Percentiles rank a stretch among this genome's conserved stretches.
Conservation (phyloP, 148 eudicot genomes). For the Bassia scoparia region DNA sequence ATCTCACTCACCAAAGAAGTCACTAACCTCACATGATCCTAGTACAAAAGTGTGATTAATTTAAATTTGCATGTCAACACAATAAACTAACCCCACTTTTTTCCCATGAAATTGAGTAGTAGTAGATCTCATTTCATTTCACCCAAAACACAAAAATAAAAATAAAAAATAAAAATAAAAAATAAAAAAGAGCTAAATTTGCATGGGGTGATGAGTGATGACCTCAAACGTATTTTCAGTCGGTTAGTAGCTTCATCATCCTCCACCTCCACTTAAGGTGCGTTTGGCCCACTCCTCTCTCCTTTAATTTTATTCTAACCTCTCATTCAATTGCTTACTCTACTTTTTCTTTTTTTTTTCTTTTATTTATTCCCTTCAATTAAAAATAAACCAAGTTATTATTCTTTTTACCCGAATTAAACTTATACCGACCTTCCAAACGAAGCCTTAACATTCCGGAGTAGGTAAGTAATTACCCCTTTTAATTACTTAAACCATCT, state of each 20-base stretch:
- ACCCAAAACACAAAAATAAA: neutral
- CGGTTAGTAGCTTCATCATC: slow-evolving; percentile 14
- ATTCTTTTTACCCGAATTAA: neutral
- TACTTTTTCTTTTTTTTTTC: neutral
- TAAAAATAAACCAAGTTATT: neutral
- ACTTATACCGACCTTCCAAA: slow-evolving; percentile 10
- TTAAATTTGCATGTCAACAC: too few species aligned
- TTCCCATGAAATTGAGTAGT: neutral
- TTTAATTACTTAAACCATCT: neutral
- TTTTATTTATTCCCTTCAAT: neutral
- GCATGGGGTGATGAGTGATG: slow-evolving; percentile 28
- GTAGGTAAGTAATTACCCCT: slow-evolving; percentile 16
- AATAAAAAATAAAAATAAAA: too few species aligned
- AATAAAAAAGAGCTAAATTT: neutral
- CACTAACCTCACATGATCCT: too few species aligned
- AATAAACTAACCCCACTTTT: too few species aligned
- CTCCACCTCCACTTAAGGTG: slow-evolving; percentile 41
- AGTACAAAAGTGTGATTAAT: too few species aligned
- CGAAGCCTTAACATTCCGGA: slow-evolving; percentile 18
- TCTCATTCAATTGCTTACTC: slow-evolving; percentile 8
- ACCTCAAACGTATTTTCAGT: slow-evolving; percentile 11
- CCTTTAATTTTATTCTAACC: neutral
- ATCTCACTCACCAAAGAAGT: too few species aligned
- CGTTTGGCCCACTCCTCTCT: slow-evolving; percentile 31
- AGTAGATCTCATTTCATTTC: neutral